These are phyloP conservation scores for Blastocystis sp. DNA, from an alignment of 352 stramenopile genomes.

Conservation along the genomic window DNA sequence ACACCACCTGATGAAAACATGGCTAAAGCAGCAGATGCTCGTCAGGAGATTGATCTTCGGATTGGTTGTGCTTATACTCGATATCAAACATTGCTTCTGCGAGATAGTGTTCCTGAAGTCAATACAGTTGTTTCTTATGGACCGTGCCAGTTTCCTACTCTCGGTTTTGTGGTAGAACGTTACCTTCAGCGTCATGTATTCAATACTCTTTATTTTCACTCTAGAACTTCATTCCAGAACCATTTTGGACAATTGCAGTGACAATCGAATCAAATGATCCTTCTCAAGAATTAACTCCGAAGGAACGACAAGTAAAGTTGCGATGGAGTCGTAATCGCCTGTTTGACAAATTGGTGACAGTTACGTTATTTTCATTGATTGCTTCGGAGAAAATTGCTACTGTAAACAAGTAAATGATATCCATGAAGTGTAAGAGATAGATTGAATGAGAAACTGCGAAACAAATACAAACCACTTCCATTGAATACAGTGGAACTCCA, in stretches of 20 bases:
- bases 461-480: slow-evolving; percentile 88
- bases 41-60: slow-evolving; percentile 85
- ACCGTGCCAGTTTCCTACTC: slow-evolving; percentile 97
- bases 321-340: slow-evolving; percentile 85
- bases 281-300: background rate
- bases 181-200: slow-evolving; percentile 71
- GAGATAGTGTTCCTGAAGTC: slow-evolving; percentile 65
- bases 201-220: slow-evolving; percentile 72
- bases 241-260: slow-evolving; percentile 90
- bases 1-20: slow-evolving; percentile 68
- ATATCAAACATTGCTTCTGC: slow-evolving; percentile 85
- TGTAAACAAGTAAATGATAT: background rate
- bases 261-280: background rate
- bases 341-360: slow-evolving; percentile 84
- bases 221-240: slow-evolving; percentile 88
- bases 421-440: background rate
- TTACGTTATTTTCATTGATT: slow-evolving; percentile 78
- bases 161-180: slow-evolving; percentile 88
- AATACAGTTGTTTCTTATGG: slow-evolving; percentile 88
- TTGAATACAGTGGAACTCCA: slow-evolving; percentile 97
- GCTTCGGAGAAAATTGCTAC: background rate
- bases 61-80: slow-evolving; percentile 86
- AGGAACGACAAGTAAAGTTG: slow-evolving; percentile 70
- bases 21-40: slow-evolving; percentile 74
- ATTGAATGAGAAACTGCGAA: slow-evolving; percentile 68